Evolutionary conservation across 1,139 yeast genomes (phyloP).

Genomic region (Eremothecium coryli): DNA sequence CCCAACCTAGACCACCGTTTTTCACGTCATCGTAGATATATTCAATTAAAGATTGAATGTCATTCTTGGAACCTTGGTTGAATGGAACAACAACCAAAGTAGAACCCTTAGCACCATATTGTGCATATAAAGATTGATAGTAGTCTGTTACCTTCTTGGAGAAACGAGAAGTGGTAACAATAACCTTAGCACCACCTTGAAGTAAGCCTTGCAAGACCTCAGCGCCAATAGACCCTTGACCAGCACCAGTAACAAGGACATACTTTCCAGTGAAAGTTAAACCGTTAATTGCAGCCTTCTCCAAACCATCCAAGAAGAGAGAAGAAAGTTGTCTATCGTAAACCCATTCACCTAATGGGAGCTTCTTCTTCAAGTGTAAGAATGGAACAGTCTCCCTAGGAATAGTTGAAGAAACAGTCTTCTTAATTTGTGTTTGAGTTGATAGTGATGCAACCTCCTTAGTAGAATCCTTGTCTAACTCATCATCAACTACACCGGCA

Average conservation of each 20-base stretch:
- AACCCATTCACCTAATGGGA: slow-evolving; percentile 66
- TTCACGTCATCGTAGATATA: slow-evolving; percentile 75
- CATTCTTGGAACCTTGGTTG: slow-evolving; percentile 95
- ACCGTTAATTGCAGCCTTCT: slow-evolving; percentile 88
- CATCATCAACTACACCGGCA: slow-evolving; percentile 37
- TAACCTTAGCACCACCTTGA: slow-evolving; percentile 95
- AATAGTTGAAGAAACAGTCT: slow-evolving; percentile 63
- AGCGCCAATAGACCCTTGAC: slow-evolving; percentile 98
- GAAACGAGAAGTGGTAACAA: slow-evolving; percentile 93
- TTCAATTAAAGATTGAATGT: slow-evolving; percentile 74
- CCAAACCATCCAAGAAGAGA: slow-evolving; percentile 78
- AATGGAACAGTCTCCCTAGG: slow-evolving; percentile 89
- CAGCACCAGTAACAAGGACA: slow-evolving; percentile 94
- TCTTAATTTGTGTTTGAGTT: slow-evolving; percentile 56
- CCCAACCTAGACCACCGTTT: slow-evolving; percentile 96
- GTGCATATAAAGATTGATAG: slow-evolving; percentile 87
- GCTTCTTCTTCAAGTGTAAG: slow-evolving; percentile 79
- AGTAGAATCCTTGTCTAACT: slow-evolving; percentile 50
- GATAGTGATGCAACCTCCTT: slow-evolving; percentile 82
- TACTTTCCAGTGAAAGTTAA: slow-evolving; percentile 80
- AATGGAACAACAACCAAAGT: slow-evolving; percentile 93
- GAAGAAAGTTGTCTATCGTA: slow-evolving; percentile 76
- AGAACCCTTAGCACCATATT: slow-evolving; percentile 87
- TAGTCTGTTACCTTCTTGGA: slow-evolving; percentile 91
- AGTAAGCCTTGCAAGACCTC: slow-evolving; percentile 90